A percentile compares a stretch with the other conserved stretches of the same genome.
Evolutionary conservation across 495 filamentous ascomycete genomes (phyloP).

Genomic region (Chaetomium cochliodes): DNA sequence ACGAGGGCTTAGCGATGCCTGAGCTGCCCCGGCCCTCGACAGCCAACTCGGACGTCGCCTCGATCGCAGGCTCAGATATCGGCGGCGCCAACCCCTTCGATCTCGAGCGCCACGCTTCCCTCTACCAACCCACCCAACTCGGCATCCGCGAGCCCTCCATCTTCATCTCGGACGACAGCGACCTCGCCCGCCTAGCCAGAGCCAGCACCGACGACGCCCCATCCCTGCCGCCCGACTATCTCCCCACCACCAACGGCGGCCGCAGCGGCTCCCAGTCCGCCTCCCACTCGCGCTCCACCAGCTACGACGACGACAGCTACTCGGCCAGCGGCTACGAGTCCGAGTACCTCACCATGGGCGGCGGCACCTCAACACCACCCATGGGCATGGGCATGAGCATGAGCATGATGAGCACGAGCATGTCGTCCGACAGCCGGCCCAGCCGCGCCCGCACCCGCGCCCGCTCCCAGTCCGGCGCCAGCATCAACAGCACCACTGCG

Average conservation of each 20-base stretch:
- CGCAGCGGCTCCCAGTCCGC: constrained; percentile 13
- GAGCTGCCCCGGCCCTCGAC: constrained; percentile 51
- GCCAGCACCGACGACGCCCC: constrained; percentile 15
- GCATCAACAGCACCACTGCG: constrained; percentile 15
- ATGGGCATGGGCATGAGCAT: no score
- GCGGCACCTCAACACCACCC: background rate
- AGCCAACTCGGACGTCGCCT: constrained; percentile 53
- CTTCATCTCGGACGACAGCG: constrained; percentile 52
- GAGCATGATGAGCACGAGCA: no score
- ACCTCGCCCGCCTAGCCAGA: constrained; percentile 37
- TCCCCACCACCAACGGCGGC: constrained; percentile 12
- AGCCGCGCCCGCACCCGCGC: constrained; percentile 12
- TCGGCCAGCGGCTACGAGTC: constrained; percentile 36
- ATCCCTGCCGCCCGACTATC: constrained; percentile 17
- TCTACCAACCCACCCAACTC: constrained; percentile 43
- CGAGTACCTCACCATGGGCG: constrained; percentile 35
- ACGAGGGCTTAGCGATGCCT: constrained; percentile 43
- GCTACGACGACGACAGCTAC: constrained; percentile 37
- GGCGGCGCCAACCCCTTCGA: constrained; percentile 53
- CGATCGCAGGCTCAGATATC: constrained; percentile 47
- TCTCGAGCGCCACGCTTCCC: constrained; percentile 53
- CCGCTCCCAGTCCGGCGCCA: constrained; percentile 22
- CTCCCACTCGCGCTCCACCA: constrained; percentile 30
- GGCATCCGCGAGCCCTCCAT: constrained; percentile 49
- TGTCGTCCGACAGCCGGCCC: constrained; percentile 11